A percentile compares a stretch with the other conserved stretches of the same genome.
Conservation (phyloP, 352 stramenopile species). For the Pythium vanterpoolii region DNA sequence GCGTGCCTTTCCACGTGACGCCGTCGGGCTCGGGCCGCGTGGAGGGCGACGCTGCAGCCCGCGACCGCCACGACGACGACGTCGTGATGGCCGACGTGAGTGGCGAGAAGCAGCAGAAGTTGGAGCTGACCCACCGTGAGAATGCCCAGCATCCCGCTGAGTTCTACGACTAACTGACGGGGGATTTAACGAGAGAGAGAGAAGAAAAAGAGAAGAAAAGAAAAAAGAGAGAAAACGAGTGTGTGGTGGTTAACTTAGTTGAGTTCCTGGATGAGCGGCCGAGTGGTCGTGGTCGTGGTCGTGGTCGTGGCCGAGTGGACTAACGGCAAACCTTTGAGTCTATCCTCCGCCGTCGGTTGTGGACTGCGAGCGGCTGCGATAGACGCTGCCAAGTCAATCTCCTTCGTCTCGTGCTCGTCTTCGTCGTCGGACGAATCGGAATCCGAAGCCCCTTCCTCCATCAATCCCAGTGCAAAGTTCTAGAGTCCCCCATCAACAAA, state of each 20-base stretch:
- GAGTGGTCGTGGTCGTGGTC: constrained; percentile 30
- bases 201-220: constrained; percentile 1
- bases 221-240: not conserved
- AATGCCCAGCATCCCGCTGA: constrained; percentile 57
- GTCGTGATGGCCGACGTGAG: constrained; percentile 65
- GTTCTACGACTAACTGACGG: constrained; percentile 74
- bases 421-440: constrained; percentile 30
- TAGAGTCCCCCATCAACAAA: constrained; percentile 14
- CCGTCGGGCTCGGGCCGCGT: constrained; percentile 39
- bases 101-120: constrained; percentile 50
- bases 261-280: constrained; percentile 72
- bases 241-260: constrained; percentile 32
- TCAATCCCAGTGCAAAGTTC: constrained; percentile 75
- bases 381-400: constrained; percentile 30
- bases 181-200: not conserved
- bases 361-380: constrained; percentile 2
- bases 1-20: constrained; percentile 94
- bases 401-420: constrained; percentile 21
- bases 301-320: constrained; percentile 30
- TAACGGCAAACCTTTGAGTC: constrained; percentile 23
- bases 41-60: constrained; percentile 43
- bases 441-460: constrained; percentile 41
- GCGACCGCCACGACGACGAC: constrained; percentile 63
- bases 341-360: not conserved
- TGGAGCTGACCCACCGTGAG: constrained; percentile 51